Base-by-base conservation (phyloP, 139 green algal species). In the Chlamydomonas sp. region DNA sequence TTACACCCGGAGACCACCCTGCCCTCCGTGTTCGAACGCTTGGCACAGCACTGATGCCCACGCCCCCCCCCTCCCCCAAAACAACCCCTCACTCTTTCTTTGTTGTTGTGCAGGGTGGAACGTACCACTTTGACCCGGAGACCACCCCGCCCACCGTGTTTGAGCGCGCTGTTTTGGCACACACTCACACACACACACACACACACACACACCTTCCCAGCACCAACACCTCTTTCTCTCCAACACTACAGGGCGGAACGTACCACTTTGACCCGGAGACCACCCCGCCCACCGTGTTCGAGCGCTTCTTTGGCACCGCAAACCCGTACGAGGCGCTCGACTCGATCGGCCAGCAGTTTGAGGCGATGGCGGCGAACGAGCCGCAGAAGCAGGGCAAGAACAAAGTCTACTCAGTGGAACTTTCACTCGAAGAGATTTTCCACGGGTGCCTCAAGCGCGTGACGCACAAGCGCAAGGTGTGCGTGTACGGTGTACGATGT, bases 241-340 rank as follows among this genome's bases (percentile, higher is more conserved):
- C n/a, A n/a, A n/a, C n/a, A n/a, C n/a, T n/a, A n/a, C n/a, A n/a
- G 30, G 79, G 79, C 48, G 70, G 75, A 59, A 70, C 78, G 26
- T 81, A 80, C 43, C 50, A 26, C 5, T 87, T 87, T 68, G 79
- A 85, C 37, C 39, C 73, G 3, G 66, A 78, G 5, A 65, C 39
- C 1, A 81, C 71, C 10, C 83, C 85, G 4, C 29, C 67, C 0
- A 33, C 74, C 26, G 77, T 90, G 24, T 92, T 92, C 58, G 35
- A 64, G 29, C 61, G 72, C 20, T 92, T 90, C 73, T 92, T 92
- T 71, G 87, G 87, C n/a, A 92, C 87, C 35, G 61, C 70, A n/a
- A 92, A 92, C 72, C 87, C 87, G 5, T 92, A 87, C 75, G 83
- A 87, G 69, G 87, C 87, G 10, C 63, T 92, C 24, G 81, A 89